Base-by-base conservation (phyloP, 352 stramenopile species). In the Phytopythium delawarense region DNA sequence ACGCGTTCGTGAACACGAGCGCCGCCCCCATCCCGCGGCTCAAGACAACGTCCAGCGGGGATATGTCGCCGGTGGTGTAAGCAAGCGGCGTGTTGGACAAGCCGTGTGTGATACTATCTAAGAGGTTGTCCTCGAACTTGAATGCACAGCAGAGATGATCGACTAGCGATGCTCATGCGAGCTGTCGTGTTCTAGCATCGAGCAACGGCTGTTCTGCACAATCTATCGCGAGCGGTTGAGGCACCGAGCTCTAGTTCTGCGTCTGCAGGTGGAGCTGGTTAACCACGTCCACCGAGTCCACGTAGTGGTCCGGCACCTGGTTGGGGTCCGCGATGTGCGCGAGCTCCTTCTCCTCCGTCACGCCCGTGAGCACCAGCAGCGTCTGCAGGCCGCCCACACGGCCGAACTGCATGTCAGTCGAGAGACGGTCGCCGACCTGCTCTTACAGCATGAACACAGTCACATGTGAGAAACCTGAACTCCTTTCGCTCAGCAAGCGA, bases 401-500 rank as follows among this genome's bases (percentile, higher is more conserved):
- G 52, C 86, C 86, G 35, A 94, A 94, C 66, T 89, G 80, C 67
- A 94, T 94, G 70, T 94, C 86, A 1, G 86, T 94, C 32, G 81
- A 88, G 39, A 94, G 64, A 28, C 81, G 79, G 55, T 94, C 86
- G 57, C 86, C 86, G n/a, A 94, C 83, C 83, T 92, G 57, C 23
- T 6, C 21, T 20, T 2, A 11, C 44, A 52, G 4, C 21, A 13
- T 45, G 57, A 39, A 2, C 40, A 32, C 62, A 18, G 18, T 54
- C 21, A 52, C 61, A 11, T 21, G 48, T 28, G 20, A 59, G 32
- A 4, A 59, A 21, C 28, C 32, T 34, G 18, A 60, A 30, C 25
- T 35, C 20, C 52, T 51, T 11, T 3, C 18, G 4, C 2, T 2
- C 15, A 16, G 51, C 28, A 13, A 62, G 45, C 51, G 30, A 40